A percentile compares a stretch with the other conserved stretches of the same genome.
Evolutionary conservation across 2,329 filamentous ascomycete species (phyloP).

Genomic region (Verticillium nonalfalfae): DNA sequence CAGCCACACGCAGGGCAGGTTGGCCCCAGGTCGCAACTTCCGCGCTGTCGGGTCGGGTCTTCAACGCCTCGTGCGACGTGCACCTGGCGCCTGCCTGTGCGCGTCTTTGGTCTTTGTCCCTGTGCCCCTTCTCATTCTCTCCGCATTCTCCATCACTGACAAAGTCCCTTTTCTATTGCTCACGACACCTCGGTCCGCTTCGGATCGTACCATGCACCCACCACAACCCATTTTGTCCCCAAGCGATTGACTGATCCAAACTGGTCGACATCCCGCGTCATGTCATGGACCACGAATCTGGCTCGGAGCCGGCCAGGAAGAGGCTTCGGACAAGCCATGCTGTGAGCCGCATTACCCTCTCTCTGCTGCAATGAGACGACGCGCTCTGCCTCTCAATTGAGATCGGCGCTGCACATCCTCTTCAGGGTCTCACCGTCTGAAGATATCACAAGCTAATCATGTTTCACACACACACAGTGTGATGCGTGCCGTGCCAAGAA

Average conservation of each 20-base stretch:
- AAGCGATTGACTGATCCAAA: neutral
- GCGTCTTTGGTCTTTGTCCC: neutral
- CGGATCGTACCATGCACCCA: neutral
- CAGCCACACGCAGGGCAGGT: neutral
- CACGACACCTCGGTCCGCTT: neutral
- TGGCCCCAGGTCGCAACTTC: neutral
- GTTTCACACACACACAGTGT: conserved; percentile 24
- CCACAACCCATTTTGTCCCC: neutral
- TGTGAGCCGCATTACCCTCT: conserved; percentile 17
- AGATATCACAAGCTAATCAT: neutral
- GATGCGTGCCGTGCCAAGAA: conserved; percentile 40
- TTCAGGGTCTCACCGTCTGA: neutral
- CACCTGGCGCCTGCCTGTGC: neutral
- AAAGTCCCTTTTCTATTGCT: neutral
- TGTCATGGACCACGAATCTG: conserved; percentile 17
- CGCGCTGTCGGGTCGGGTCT: neutral
- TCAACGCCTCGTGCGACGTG: neutral
- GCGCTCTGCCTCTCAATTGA: neutral
- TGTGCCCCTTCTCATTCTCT: neutral
- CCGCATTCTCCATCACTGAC: neutral
- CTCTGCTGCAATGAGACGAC: neutral
- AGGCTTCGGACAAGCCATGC: conserved; percentile 35
- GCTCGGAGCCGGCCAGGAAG: conserved; percentile 26
- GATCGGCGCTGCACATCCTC: neutral
- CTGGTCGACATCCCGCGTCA: neutral